Percentiles rank a stretch among this genome's conserved stretches.
phyloP scores from a whole-genome alignment of 139 green algal genomes.

The Tetraselmis striata region DNA sequence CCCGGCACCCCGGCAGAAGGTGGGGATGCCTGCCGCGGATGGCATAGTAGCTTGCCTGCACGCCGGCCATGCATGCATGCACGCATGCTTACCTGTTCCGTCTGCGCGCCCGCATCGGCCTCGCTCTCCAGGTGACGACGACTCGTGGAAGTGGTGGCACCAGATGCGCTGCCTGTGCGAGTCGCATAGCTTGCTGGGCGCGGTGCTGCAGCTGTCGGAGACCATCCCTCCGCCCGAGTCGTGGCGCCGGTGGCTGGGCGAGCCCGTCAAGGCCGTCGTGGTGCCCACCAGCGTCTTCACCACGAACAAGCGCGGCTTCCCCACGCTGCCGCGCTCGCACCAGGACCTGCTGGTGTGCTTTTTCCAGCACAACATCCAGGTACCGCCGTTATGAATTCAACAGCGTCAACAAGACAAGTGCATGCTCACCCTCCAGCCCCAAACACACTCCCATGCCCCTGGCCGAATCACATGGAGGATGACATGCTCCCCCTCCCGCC shows the following conservation, averaged over 20 bases:
- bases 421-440: too few relatives aligned
- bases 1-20: too few relatives aligned
- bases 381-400: too few relatives aligned
- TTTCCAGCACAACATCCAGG: constrained; percentile 66
- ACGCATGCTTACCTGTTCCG: too few relatives aligned
- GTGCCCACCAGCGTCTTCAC: constrained; percentile 69
- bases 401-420: too few relatives aligned
- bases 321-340: constrained; percentile 69
- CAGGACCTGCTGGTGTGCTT: constrained; percentile 66
- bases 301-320: constrained; percentile 81
- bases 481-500: too few relatives aligned
- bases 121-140: not conserved
- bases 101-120: too few relatives aligned
- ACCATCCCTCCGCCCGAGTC: constrained; percentile 16
- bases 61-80: too few relatives aligned
- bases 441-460: too few relatives aligned
- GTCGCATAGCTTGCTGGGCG: constrained; percentile 61
- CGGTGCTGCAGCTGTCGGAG: constrained; percentile 49
- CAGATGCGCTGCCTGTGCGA: constrained; percentile 61
- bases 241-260: constrained; percentile 69
- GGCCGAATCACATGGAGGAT: too few relatives aligned
- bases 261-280: constrained; percentile 80
- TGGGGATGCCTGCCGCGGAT: too few relatives aligned
- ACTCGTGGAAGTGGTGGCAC: constrained; percentile 57
- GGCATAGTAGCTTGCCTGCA: too few relatives aligned